Percentiles rank a stretch among this genome's conserved stretches.
These are phyloP conservation scores for Cephalotrichum gorgonifer DNA, from an alignment of 2,329 filamentous ascomycete species.

Conservation along the genomic window DNA sequence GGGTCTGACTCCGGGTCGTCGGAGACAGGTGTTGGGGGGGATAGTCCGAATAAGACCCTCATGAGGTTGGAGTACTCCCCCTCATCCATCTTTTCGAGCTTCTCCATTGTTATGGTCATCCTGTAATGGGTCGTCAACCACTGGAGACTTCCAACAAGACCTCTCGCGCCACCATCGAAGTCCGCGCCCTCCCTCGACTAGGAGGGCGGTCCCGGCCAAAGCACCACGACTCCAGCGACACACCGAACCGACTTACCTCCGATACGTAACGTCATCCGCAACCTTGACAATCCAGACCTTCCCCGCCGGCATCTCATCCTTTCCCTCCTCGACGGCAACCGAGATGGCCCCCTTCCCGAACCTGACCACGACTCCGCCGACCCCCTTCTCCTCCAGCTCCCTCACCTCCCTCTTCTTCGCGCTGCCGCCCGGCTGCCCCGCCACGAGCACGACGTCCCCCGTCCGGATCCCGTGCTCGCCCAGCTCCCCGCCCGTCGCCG, in stretches of 20 bases:
- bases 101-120: slow-evolving; percentile 55
- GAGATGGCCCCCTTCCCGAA: slow-evolving; percentile 47
- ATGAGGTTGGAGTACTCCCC: slow-evolving; percentile 50
- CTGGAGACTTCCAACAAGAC: background rate
- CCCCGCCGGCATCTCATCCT: slow-evolving; percentile 33
- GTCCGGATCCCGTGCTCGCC: slow-evolving; percentile 66
- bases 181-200: background rate
- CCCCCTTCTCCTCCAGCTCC: slow-evolving; percentile 58
- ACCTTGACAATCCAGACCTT: slow-evolving; percentile 57
- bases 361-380: slow-evolving; percentile 59
- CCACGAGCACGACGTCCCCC: slow-evolving; percentile 68
- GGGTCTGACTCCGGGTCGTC: slow-evolving; percentile 29
- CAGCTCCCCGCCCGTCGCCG: slow-evolving; percentile 52
- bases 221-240: too few relatives aligned
- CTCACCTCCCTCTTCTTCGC: slow-evolving; percentile 64
- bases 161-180: background rate
- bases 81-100: slow-evolving; percentile 46
- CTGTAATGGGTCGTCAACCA: slow-evolving; percentile 19
- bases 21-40: slow-evolving; percentile 38
- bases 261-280: slow-evolving; percentile 58
- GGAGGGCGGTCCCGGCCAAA: too few relatives aligned
- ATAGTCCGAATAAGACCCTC: slow-evolving; percentile 51
- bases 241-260: slow-evolving; percentile 33
- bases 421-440: slow-evolving; percentile 62
- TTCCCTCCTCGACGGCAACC: slow-evolving; percentile 61